Base-by-base conservation (phyloP, 2,329 filamentous ascomycete genomes). In the Xylariaceae sp. region DNA sequence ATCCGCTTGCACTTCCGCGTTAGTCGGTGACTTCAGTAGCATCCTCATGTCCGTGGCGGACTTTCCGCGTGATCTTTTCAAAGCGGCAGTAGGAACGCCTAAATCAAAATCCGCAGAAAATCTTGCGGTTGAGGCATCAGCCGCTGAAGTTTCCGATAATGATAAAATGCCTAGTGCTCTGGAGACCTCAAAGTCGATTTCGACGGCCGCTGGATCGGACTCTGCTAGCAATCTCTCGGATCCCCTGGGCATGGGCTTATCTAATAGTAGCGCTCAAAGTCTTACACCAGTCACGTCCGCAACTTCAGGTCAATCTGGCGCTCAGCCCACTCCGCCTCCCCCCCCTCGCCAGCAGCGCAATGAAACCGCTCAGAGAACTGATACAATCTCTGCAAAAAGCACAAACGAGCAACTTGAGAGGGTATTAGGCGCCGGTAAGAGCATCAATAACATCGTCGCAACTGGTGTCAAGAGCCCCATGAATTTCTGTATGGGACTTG, bases 11-110 rank as follows among this genome's bases (percentile, higher is more conserved):
- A 86, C 91, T 0, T 83, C 85, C 37, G 90, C 92, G 0, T 73
- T 97, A 1, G 76, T 96, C n/a, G 88, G 89, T 5, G 93, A 92
- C n/a, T 77, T 94, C 40, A 86, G 88, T 21, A 88, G 83, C 32
- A 86, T 97, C 52, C 83, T 89, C 64, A 88, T 95, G 81, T 90
- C 91, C 1, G 80, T 96, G 33, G 89, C 89, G 1, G 91, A 96
- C 65, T 81, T 87, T 61, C 84, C 84, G 2, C 73, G 80, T 15
- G 80, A 84, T 53, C 69, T 85, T 4, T 82, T 84, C 69, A 80
- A 77, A 57, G 59, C 65, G 9, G 62, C 62, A 13, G 60, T 50
- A 24, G 45, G 50, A 1, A 53, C 46, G 23, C 16, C 53, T n/a
- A 59, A 63, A 43, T 27, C 56, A 3, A 65, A 63, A 55, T 43